These are phyloP conservation scores for Malus orientalis DNA, from an alignment of 306 rosid genomes.

Conservation along the genomic window DNA sequence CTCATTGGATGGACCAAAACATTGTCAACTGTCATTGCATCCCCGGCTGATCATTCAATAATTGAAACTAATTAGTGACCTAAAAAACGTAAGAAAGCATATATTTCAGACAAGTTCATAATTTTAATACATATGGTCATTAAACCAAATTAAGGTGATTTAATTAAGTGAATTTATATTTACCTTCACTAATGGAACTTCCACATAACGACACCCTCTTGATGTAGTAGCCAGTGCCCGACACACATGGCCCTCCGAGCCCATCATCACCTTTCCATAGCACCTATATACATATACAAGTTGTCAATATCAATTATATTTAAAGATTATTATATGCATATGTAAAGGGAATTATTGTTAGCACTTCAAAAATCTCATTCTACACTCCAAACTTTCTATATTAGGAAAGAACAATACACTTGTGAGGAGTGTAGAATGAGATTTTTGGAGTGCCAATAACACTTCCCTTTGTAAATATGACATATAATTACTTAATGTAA, in stretches of 20 bases:
- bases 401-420: too few relatives aligned
- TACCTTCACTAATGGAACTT: not conserved
- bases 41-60: conserved; percentile 17
- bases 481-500: too few relatives aligned
- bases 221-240: conserved; percentile 50
- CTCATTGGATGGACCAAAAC: conserved; percentile 49
- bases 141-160: too few relatives aligned
- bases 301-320: not conserved
- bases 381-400: too few relatives aligned
- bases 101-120: not conserved
- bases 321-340: not conserved
- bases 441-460: too few relatives aligned
- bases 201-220: conserved; percentile 44
- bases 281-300: conserved; percentile 13
- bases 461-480: not conserved
- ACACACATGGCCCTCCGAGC: conserved; percentile 49
- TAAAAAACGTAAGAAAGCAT: not conserved
- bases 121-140: too few relatives aligned
- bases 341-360: not conserved
- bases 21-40: conserved; percentile 25
- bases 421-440: too few relatives aligned
- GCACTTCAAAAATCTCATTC: too few relatives aligned
- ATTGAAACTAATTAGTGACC: not conserved
- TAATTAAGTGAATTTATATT: too few relatives aligned
- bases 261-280: conserved; percentile 52